phyloP scores from a whole-genome alignment of 495 filamentous ascomycete genomes.

The Lophium mytilinum region DNA sequence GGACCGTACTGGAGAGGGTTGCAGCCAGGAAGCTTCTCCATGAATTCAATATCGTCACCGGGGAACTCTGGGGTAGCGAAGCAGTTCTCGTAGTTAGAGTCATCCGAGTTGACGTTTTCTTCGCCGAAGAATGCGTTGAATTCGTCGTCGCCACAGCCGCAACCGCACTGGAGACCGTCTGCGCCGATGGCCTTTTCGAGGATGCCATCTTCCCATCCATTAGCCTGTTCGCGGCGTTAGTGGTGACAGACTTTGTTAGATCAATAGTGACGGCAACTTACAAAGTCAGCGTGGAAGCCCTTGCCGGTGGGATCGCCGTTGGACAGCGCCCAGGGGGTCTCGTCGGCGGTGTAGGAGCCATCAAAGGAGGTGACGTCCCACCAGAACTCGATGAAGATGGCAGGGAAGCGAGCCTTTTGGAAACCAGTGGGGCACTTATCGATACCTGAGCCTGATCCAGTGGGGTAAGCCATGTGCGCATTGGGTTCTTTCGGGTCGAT shows the following conservation, averaged over 20 bases:
- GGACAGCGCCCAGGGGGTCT: constrained; percentile 15
- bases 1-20: constrained; percentile 22
- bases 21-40: constrained; percentile 22
- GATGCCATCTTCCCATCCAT: constrained; percentile 24
- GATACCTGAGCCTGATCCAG: constrained; percentile 2
- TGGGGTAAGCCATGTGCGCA: constrained; percentile 22
- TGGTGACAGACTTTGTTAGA: not conserved
- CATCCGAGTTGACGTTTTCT: constrained; percentile 20
- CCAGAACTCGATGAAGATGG: constrained; percentile 27
- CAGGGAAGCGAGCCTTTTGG: constrained; percentile 15
- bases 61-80: constrained; percentile 6
- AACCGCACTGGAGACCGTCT: constrained; percentile 19
- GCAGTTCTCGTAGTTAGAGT: constrained; percentile 15
- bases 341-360: constrained; percentile 14
- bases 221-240: not conserved
- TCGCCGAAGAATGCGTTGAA: constrained; percentile 22
- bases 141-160: constrained; percentile 18
- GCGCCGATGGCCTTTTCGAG: constrained; percentile 20
- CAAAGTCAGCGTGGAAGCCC: constrained; percentile 23
- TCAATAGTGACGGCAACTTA: not conserved
- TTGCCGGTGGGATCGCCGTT: constrained; percentile 24
- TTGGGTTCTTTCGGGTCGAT: constrained; percentile 13
- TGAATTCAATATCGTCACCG: not conserved
- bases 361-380: constrained; percentile 22
- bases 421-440: constrained; percentile 12